Conservation (phyloP, 345 rosid genomes). For the Gynandropsis gynandra region DNA sequence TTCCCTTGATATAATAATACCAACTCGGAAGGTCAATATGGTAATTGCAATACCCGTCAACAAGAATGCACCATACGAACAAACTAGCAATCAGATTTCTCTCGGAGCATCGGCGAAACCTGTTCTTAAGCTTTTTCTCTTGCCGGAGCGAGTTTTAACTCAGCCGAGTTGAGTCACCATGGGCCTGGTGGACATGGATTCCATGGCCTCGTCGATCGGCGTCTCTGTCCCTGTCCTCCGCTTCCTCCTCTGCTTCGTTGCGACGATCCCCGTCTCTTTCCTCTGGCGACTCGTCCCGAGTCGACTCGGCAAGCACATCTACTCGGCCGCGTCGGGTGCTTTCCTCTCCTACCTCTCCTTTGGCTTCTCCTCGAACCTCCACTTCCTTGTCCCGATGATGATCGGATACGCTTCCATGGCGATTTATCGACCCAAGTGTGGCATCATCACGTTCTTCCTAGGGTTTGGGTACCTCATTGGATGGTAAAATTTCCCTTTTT, state of each 20-base stretch:
- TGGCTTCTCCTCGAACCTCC: constrained; percentile 86
- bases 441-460: constrained; percentile 57
- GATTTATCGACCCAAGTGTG: constrained; percentile 55
- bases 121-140: neutral
- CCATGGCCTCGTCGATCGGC: constrained; percentile 75
- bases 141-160: constrained; percentile 12
- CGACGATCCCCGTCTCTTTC: constrained; percentile 72
- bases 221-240: constrained; percentile 78
- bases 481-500: constrained; percentile 38
- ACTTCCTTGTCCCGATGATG: constrained; percentile 76
- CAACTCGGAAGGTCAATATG: neutral
- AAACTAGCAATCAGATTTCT: neutral
- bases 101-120: neutral
- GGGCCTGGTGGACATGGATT: constrained; percentile 38
- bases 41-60: neutral
- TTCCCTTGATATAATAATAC: no score
- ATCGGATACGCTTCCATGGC: constrained; percentile 73
- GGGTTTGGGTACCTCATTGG: constrained; percentile 89
- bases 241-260: constrained; percentile 79
- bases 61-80: constrained; percentile 15
- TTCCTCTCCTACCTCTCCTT: constrained; percentile 72
- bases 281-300: constrained; percentile 61
- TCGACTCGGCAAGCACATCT: constrained; percentile 53
- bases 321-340: constrained; percentile 57
- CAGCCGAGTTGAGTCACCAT: constrained; percentile 16